Evolutionary conservation across 257 asterid species (phyloP).

Genomic region (Orobanche coerulescens): DNA sequence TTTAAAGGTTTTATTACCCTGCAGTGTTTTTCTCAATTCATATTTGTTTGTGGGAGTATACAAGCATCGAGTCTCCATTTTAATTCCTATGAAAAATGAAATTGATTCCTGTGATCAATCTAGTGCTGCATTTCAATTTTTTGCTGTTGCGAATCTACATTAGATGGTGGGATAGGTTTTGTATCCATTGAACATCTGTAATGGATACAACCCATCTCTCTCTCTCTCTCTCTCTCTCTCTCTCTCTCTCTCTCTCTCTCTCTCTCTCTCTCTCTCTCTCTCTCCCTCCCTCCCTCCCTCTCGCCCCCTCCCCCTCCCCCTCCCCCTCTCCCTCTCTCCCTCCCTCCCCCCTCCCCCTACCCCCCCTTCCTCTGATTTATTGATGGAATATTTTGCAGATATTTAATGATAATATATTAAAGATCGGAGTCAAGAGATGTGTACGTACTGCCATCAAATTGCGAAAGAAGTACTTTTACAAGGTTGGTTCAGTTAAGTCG

Average conservation of each 20-base stretch:
- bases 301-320: too few species aligned
- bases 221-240: too few species aligned
- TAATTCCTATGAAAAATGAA: neutral
- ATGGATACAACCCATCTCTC: too few species aligned
- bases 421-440: conserved; percentile 86
- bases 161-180: conserved; percentile 12
- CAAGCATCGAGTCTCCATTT: neutral
- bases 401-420: conserved; percentile 72
- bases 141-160: conserved; percentile 11
- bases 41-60: conserved; percentile 1
- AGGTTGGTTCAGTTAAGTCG: conserved; percentile 39
- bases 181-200: neutral
- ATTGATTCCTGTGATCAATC: neutral
- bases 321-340: too few species aligned
- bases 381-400: conserved; percentile 46
- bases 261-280: too few species aligned
- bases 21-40: conserved; percentile 8
- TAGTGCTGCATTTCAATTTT: neutral
- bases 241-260: conserved; percentile 12
- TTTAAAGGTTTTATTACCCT: neutral
- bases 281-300: too few species aligned
- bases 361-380: conserved; percentile 16
- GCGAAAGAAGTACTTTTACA: conserved; percentile 81
- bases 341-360: too few species aligned
- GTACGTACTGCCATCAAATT: conserved; percentile 80